Percentiles rank a stretch among this genome's conserved stretches.
Conservation (phyloP, 768 basidiomycete genomes). For the Russula abietina region DNA sequence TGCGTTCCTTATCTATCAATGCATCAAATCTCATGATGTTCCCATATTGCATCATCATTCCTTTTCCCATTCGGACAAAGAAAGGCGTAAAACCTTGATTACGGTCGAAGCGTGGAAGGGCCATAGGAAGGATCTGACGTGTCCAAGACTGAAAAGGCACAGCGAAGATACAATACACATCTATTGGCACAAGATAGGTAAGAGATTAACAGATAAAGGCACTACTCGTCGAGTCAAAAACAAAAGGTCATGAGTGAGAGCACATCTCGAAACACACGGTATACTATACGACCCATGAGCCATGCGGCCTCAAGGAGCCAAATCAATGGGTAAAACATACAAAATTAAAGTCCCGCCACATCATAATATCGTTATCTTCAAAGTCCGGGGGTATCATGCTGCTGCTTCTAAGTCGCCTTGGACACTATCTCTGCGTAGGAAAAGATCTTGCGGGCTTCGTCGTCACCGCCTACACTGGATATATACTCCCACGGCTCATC, state of each 20-base stretch:
- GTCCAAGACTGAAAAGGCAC: background rate
- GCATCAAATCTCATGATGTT: slow-evolving; percentile 8
- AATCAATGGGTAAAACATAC: slow-evolving; percentile 9
- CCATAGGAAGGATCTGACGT: background rate
- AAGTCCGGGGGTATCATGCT: background rate
- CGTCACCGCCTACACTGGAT: slow-evolving; percentile 37
- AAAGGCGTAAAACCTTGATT: slow-evolving; percentile 4
- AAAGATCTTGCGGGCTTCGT: slow-evolving; percentile 28
- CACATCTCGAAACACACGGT: slow-evolving; percentile 7
- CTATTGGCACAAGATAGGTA: slow-evolving; percentile 13
- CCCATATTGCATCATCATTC: background rate
- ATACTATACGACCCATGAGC: slow-evolving; percentile 1
- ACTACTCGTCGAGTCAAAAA: slow-evolving; percentile 1
- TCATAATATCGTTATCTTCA: background rate
- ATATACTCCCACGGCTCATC: slow-evolving; percentile 61
- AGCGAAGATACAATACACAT: slow-evolving; percentile 6
- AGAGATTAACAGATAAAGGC: slow-evolving; percentile 9
- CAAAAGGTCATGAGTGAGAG: background rate
- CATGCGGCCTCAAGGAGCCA: background rate
- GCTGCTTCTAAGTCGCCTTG: slow-evolving; percentile 23
- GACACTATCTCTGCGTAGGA: slow-evolving; percentile 41
- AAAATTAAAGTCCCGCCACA: background rate
- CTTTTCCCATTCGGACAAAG: background rate
- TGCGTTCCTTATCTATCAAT: slow-evolving; percentile 10
- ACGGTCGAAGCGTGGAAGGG: background rate